Conservation (phyloP, 495 filamentous ascomycete genomes). For the Hypoxylon perforatum region DNA sequence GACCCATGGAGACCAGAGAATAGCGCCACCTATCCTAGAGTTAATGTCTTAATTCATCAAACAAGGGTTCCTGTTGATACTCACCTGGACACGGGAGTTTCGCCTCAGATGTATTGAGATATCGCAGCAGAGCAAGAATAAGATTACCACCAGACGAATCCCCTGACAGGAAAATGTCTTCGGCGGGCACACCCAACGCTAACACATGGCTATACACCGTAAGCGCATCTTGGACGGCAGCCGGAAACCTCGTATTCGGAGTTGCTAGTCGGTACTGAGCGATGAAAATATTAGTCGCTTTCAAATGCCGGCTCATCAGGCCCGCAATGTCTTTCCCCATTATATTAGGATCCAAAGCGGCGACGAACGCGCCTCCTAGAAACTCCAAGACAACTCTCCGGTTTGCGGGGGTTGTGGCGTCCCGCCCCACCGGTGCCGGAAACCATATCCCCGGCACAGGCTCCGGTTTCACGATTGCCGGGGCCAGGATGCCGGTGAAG, state of each 20-base stretch:
- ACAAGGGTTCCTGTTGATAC: too few species aligned
- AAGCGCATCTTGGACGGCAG: background rate
- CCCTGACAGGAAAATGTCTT: background rate
- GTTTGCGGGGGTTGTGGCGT: background rate
- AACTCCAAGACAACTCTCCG: slow-evolving; percentile 9
- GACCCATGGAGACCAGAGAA: slow-evolving; percentile 1
- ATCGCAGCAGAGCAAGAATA: slow-evolving; percentile 1
- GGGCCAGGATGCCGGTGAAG: background rate
- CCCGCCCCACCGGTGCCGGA: background rate
- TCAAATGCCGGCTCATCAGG: background rate
- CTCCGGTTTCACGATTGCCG: background rate
- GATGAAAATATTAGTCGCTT: background rate
- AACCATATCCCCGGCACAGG: slow-evolving; percentile 15
- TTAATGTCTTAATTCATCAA: too few species aligned
- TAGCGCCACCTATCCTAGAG: background rate
- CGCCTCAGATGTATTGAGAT: background rate
- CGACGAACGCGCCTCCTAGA: slow-evolving; percentile 4
- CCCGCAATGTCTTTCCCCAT: background rate
- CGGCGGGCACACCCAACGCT: background rate
- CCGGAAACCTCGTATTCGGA: background rate
- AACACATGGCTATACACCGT: background rate
- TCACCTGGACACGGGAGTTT: background rate
- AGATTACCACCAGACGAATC: slow-evolving; percentile 5
- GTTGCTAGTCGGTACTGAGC: slow-evolving; percentile 1
- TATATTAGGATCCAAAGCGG: background rate